A percentile compares a stretch with the other conserved stretches of the same genome.
phyloP scores from a whole-genome alignment of 2,329 filamentous ascomycete genomes.

The Colletotrichum siamense region DNA sequence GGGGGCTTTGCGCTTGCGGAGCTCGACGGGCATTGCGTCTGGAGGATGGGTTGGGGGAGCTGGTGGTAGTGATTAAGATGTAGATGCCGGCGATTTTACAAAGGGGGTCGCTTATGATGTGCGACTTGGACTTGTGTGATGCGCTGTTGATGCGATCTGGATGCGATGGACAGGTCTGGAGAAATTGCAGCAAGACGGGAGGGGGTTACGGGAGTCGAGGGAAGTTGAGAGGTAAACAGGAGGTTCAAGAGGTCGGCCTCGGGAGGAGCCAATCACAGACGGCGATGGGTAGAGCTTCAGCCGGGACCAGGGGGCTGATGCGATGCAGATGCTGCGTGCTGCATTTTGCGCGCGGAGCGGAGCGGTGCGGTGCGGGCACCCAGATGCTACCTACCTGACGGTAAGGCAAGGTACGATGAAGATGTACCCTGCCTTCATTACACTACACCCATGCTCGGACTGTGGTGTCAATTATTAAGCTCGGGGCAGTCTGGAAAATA shows the following conservation, averaged over 20 bases:
- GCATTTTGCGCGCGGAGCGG: constrained; percentile 16
- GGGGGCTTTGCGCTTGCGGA: constrained; percentile 67
- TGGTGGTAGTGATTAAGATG: neutral
- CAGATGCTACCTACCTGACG: neutral
- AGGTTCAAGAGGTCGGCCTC: constrained; percentile 19
- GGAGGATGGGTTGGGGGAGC: neutral
- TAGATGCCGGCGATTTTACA: neutral
- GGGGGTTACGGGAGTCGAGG: constrained; percentile 13
- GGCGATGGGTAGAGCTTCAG: constrained; percentile 20
- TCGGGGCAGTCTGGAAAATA: neutral
- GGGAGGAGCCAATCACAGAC: constrained; percentile 17
- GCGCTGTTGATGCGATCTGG: constrained; percentile 15
- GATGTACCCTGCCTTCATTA: neutral
- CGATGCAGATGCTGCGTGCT: constrained; percentile 17
- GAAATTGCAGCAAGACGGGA: constrained; percentile 12
- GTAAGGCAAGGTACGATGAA: neutral
- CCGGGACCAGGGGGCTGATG: constrained; percentile 23
- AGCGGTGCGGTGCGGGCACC: constrained; percentile 12
- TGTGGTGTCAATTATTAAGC: neutral
- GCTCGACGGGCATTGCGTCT: constrained; percentile 58
- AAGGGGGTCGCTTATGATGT: constrained; percentile 2
- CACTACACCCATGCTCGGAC: neutral
- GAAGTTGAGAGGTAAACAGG: constrained; percentile 22
- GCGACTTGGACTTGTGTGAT: neutral
- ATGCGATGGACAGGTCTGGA: neutral